Evolutionary conservation across 345 rosid genomes (phyloP).

Genomic region (Draba incana): DNA sequence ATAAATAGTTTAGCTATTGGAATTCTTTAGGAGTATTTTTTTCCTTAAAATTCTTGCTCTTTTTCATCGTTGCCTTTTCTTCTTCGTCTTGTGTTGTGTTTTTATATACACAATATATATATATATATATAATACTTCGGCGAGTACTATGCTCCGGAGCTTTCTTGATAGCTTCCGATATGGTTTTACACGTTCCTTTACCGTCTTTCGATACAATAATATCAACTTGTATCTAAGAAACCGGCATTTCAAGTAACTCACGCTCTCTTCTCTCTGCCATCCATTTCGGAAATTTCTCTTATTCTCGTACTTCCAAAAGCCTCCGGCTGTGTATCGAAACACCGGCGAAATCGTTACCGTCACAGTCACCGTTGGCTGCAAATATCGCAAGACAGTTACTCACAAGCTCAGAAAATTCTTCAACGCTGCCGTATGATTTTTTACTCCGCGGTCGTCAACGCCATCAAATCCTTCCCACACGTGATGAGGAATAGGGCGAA

Average conservation of each 20-base stretch:
- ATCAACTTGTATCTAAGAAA: constrained; percentile 71
- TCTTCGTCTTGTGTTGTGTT: too few relatives aligned
- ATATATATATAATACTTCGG: constrained; percentile 78
- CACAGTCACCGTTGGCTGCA: constrained; percentile 43
- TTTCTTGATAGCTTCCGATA: constrained; percentile 85
- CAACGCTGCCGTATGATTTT: constrained; percentile 55
- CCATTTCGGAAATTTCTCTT: constrained; percentile 65
- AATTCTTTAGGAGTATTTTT: too few relatives aligned
- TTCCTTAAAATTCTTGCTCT: too few relatives aligned
- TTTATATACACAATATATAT: too few relatives aligned
- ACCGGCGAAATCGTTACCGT: constrained; percentile 63
- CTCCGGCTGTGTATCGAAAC: constrained; percentile 85
- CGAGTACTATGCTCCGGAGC: constrained; percentile 72
- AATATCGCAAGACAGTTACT: constrained; percentile 90
- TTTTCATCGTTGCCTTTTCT: too few relatives aligned
- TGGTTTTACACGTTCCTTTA: constrained; percentile 80
- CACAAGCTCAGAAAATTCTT: constrained; percentile 85
- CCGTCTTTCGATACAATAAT: constrained; percentile 83
- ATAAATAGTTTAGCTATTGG: too few relatives aligned
- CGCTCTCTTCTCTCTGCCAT: constrained; percentile 57
- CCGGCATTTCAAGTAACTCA: too few relatives aligned
- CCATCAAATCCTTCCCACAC: constrained; percentile 85
- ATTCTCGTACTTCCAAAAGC: constrained; percentile 32
- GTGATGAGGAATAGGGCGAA: too few relatives aligned
- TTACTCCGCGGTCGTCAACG: constrained; percentile 62